phyloP scores from a whole-genome alignment of 169 alveolate genomes.

The Eimeria sp. region DNA sequence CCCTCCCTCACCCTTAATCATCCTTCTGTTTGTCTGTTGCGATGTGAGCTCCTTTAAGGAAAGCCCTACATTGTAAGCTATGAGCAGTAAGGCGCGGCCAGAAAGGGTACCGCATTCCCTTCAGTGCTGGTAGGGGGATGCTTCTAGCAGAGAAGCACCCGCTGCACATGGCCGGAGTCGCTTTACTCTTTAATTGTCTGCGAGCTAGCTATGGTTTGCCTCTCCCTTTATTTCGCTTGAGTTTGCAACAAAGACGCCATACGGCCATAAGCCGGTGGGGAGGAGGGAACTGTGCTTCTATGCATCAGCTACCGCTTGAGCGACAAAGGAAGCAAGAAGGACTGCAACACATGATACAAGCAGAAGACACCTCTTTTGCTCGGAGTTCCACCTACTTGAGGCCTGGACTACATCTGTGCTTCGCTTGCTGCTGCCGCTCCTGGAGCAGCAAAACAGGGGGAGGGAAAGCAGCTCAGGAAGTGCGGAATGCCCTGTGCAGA shows the following conservation, averaged over 20 bases:
- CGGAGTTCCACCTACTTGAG: not conserved
- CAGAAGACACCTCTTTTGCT: not conserved
- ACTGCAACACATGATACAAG: not conserved
- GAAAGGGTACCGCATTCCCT: not conserved
- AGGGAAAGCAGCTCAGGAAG: not conserved
- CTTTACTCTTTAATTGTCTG: not conserved
- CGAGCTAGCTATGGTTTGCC: not conserved
- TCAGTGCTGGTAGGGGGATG: no score
- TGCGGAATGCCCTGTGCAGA: constrained; percentile 68
- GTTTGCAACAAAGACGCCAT: not conserved
- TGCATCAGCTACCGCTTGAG: not conserved
- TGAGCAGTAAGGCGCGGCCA: not conserved
- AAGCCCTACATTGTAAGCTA: not conserved
- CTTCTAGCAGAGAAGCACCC: no score
- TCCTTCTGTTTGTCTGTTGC: not conserved
- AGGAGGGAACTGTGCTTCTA: not conserved
- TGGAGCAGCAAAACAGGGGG: not conserved
- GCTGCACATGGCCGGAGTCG: not conserved
- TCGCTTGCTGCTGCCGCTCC: not conserved
- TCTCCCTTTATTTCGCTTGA: not conserved
- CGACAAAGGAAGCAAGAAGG: not conserved
- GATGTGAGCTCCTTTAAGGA: not conserved
- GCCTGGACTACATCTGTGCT: not conserved
- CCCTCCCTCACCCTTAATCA: not conserved
- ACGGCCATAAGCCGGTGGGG: not conserved